Evolutionary conservation across 257 asterid species (phyloP).

Genomic region (Asclepias syriaca): DNA sequence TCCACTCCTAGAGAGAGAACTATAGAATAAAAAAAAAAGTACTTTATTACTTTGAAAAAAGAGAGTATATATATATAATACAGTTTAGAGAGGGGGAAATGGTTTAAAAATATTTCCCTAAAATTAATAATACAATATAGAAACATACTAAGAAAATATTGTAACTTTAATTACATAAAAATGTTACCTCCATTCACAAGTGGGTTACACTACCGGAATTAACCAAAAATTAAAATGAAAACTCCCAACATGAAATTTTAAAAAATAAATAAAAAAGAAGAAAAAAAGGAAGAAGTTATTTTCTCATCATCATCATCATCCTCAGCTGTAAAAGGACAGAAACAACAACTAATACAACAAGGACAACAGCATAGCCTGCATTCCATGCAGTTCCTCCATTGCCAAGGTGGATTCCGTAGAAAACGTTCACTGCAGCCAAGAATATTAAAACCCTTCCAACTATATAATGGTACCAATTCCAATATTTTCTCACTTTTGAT

Average conservation of each 20-base stretch:
- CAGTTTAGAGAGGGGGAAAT: too few relatives aligned
- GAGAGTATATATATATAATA: too few relatives aligned
- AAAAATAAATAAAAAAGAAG: constrained; percentile 8
- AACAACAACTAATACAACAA: constrained; percentile 36
- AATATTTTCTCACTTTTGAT: constrained; percentile 62
- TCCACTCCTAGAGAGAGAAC: too few relatives aligned
- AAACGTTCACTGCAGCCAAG: constrained; percentile 60
- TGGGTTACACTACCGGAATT: not conserved
- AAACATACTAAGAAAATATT: too few relatives aligned
- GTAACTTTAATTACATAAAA: not conserved
- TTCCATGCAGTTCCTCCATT: constrained; percentile 66
- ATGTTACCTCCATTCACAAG: too few relatives aligned
- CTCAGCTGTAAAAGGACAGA: constrained; percentile 53
- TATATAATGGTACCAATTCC: constrained; percentile 83
- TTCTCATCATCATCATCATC: constrained; percentile 26
- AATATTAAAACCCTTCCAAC: constrained; percentile 60
- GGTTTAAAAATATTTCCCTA: too few relatives aligned
- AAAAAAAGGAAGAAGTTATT: constrained; percentile 12
- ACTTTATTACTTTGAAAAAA: too few relatives aligned
- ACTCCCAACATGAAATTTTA: not conserved
- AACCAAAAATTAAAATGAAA: too few relatives aligned
- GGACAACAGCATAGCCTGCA: constrained; percentile 57
- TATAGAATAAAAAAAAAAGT: too few relatives aligned
- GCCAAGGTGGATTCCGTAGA: constrained; percentile 69
- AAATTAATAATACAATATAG: too few relatives aligned